These are phyloP conservation scores for Setaria italica DNA, from an alignment of 202 grass and related monocot genomes.

Conservation along the genomic window DNA sequence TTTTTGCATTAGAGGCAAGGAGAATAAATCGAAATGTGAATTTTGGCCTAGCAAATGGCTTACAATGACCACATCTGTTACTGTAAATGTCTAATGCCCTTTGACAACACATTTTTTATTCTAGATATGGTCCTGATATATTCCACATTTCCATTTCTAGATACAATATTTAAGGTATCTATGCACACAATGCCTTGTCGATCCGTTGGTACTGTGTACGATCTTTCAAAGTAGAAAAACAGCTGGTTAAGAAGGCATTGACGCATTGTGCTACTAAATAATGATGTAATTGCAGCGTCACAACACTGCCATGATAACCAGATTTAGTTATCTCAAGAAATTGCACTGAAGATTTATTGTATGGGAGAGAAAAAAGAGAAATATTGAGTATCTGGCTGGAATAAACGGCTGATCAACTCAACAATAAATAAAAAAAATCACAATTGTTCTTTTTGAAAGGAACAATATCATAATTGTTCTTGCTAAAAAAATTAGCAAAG, in stretches of 20 bases:
- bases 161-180: slow-evolving; percentile 65
- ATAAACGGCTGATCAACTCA: background rate
- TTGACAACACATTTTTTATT: slow-evolving; percentile 50
- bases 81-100: slow-evolving; percentile 31
- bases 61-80: slow-evolving; percentile 36
- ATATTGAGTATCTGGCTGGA: background rate
- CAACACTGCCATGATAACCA: background rate
- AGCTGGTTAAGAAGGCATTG: background rate
- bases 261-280: background rate
- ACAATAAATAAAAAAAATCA: background rate
- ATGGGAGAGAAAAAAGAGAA: background rate
- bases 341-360: background rate
- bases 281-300: too few relatives aligned
- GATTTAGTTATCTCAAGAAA: slow-evolving; percentile 8
- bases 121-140: slow-evolving; percentile 54
- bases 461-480: background rate
- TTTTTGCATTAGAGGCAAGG: slow-evolving; percentile 48
- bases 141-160: slow-evolving; percentile 30
- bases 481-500: background rate
- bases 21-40: slow-evolving; percentile 46
- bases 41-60: slow-evolving; percentile 31
- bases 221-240: slow-evolving; percentile 2
- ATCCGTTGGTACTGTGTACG: background rate
- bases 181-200: slow-evolving; percentile 27
- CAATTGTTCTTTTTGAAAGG: background rate